Evolutionary conservation across 352 stramenopile genomes (phyloP), one percentile per base, ranked within the genome.

Genomic region (Thalassiosira pacifica): DNA sequence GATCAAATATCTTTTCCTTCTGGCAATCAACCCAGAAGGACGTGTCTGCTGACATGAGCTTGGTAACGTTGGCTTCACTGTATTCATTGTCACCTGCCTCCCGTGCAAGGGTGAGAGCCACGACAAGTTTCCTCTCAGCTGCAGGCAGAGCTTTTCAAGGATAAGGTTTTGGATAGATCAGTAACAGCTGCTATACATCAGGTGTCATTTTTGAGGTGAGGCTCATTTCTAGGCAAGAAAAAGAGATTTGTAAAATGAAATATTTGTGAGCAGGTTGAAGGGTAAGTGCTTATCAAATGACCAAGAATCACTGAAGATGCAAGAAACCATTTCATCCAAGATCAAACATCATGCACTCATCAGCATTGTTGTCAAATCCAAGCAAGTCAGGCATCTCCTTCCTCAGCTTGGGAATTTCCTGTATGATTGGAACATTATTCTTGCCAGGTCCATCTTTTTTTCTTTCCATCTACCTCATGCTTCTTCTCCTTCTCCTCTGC

Each of bases 141-240:
- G 97, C 97, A 16, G 92, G 95, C 8, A 97, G 77, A 45, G 97
- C 98, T 87, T 98, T 64, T 96, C 95, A 24, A 96, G 95, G 55
- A 99, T 95, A 26, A 99, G 94, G n/a, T n/a, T 53, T 96, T 89
- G 73, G 97, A 96, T 88, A 99, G 96, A 76, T 98, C 96, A 4
- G 97, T 92, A 1, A 99, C 97, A 29, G 94, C 93, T 5, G 91
- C 88, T n/a, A n/a, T 18, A 98, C 96, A 76, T 92, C 96, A 18
- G 96, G 94, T 18, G 98, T 97, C 98, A 99, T 99, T 90, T 99
- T 99, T n/a, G 93, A 95, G 0, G 96, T 94, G 42, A 99, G 92
- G 64, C 94, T 98, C 59, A 98, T 88, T 73, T 94, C 80, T 76
- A 10, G 18, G 26, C 16, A 40, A 24, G 24, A 45, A 69, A 45